Conservation (phyloP, 1,284 basidiomycete species). For the Cystobasidiaceae sp. region DNA sequence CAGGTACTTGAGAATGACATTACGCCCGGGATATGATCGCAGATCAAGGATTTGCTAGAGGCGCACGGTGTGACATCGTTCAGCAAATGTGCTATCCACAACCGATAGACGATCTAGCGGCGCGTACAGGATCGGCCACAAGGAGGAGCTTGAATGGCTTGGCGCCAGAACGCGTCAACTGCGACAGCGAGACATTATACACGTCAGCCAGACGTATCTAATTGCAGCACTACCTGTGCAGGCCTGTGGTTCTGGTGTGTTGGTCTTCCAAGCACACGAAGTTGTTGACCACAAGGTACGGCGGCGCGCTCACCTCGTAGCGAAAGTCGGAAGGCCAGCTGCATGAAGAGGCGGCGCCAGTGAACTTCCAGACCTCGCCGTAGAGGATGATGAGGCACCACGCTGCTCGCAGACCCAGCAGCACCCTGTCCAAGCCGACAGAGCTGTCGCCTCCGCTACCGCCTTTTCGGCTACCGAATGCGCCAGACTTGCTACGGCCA, state of each 20-base stretch:
- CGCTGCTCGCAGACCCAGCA: neutral
- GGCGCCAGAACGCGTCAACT: constrained; percentile 29
- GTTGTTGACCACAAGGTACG: neutral
- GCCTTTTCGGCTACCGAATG: neutral
- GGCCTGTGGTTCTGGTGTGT: too few species aligned
- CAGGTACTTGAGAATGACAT: constrained; percentile 46
- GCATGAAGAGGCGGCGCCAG: constrained; percentile 49
- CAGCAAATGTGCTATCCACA: too few species aligned
- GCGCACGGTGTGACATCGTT: too few species aligned
- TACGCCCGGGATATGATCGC: constrained; percentile 50
- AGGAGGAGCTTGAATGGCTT: constrained; percentile 62
- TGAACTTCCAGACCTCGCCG: constrained; percentile 21
- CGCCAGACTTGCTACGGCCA: constrained; percentile 13
- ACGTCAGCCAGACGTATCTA: neutral
- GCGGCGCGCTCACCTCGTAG: constrained; percentile 41
- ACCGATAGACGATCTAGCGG: neutral
- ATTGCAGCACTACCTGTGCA: too few species aligned
- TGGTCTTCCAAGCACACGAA: neutral
- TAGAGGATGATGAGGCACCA: constrained; percentile 22
- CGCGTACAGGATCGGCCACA: constrained; percentile 59
- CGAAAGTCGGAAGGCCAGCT: constrained; percentile 53
- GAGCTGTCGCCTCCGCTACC: neutral
- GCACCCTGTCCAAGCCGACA: neutral
- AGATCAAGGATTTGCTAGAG: constrained; percentile 59
- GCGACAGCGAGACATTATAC: neutral